Conservation (phyloP, 768 basidiomycete species). For the Artomyces pyxidatus region DNA sequence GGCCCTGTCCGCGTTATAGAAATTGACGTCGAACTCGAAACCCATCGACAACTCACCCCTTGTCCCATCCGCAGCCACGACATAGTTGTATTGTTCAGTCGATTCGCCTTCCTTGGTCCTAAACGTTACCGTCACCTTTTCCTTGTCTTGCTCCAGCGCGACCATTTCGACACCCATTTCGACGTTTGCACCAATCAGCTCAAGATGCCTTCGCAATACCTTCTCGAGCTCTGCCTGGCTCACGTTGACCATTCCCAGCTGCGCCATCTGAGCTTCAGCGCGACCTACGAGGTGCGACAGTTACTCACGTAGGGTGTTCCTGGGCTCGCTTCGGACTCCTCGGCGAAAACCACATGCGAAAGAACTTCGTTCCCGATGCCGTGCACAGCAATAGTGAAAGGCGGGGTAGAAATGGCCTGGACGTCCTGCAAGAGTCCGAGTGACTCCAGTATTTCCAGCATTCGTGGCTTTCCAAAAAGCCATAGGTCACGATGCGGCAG, state of each 20-base stretch:
- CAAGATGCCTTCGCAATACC: conserved; percentile 24
- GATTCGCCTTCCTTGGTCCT: conserved; percentile 19
- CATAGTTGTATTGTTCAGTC: conserved; percentile 25
- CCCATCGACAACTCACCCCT: too few relatives aligned
- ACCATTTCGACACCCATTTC: conserved; percentile 29
- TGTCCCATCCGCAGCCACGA: conserved; percentile 37
- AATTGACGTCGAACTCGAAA: too few relatives aligned
- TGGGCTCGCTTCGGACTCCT: not conserved
- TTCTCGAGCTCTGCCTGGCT: conserved; percentile 24
- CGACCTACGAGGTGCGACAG: not conserved
- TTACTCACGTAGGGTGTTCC: not conserved
- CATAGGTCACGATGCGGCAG: too few relatives aligned
- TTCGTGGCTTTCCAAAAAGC: not conserved
- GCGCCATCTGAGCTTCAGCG: not conserved
- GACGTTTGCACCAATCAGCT: conserved; percentile 22
- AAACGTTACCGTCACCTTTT: conserved; percentile 24
- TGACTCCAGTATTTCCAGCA: not conserved
- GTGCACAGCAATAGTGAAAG: not conserved
- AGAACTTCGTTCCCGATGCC: not conserved
- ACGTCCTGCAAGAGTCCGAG: not conserved
- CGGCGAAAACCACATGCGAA: not conserved
- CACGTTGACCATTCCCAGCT: conserved; percentile 16
- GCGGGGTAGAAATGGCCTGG: not conserved
- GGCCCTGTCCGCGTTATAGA: too few relatives aligned
- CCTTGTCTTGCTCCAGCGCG: conserved; percentile 25